Percentiles rank a stretch among this genome's conserved stretches.
Evolutionary conservation across 148 eudicot genomes (phyloP).

Genomic region (Chenopodium album): DNA sequence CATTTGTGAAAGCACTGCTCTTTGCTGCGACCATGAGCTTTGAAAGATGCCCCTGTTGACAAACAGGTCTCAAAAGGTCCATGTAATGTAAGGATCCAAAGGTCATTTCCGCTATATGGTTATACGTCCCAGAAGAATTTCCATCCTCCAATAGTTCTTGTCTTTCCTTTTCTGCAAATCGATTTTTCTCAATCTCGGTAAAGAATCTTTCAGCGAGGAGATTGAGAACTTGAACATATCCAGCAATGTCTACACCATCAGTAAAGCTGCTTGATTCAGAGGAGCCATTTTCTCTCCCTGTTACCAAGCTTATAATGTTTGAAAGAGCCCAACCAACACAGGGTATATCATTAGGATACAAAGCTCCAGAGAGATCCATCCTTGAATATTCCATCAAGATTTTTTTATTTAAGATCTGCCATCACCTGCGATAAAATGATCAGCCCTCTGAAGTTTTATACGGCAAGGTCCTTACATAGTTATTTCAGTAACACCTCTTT

Average conservation of each 20-base stretch:
- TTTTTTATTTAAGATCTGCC: conserved; percentile 78
- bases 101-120: conserved; percentile 26
- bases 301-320: conserved; percentile 61
- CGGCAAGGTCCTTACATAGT: neutral
- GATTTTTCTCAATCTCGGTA: conserved; percentile 43
- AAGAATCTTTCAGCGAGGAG: conserved; percentile 63
- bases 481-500: conserved; percentile 13
- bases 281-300: conserved; percentile 45
- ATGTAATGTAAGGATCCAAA: conserved; percentile 47
- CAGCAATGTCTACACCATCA: conserved; percentile 51
- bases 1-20: conserved; percentile 31
- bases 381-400: conserved; percentile 51
- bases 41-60: conserved; percentile 88
- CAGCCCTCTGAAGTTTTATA: conserved; percentile 48
- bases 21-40: conserved; percentile 53
- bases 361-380: conserved; percentile 46
- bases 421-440: conserved; percentile 94
- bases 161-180: conserved; percentile 37
- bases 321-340: conserved; percentile 86
- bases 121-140: conserved; percentile 29
- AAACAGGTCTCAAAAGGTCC: conserved; percentile 75
- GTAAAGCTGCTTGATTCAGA: conserved; percentile 45
- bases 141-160: conserved; percentile 31
- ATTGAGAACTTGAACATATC: conserved; percentile 58
- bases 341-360: conserved; percentile 43